Evolutionary conservation across 139 green algal genomes (phyloP).

Genomic region (Closterium sp.): DNA sequence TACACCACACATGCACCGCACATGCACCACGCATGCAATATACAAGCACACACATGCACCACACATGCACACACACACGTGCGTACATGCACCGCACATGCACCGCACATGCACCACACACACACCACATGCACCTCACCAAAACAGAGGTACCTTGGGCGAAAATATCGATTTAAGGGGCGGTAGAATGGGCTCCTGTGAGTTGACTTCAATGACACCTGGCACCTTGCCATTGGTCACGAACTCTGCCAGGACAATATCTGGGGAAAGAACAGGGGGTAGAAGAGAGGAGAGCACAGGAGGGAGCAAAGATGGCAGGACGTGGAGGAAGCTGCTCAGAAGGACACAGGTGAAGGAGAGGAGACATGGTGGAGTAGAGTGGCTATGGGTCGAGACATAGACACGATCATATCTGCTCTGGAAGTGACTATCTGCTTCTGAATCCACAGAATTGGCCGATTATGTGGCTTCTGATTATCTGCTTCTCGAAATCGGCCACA

Average conservation of each 20-base stretch:
- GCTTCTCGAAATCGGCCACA: no score
- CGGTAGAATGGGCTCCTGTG: constrained; percentile 31
- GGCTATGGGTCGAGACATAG: no score
- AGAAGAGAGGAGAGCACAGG: no score
- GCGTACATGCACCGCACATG: no score
- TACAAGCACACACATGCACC: no score
- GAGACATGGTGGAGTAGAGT: background rate
- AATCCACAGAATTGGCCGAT: no score
- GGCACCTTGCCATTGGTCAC: constrained; percentile 16
- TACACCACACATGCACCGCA: no score
- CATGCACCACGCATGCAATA: background rate
- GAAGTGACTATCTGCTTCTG: no score
- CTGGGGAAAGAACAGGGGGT: constrained; percentile 6
- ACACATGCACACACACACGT: no score
- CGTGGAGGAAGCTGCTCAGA: background rate
- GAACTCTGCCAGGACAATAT: constrained; percentile 27
- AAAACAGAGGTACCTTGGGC: no score
- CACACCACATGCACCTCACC: background rate
- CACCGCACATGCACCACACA: no score
- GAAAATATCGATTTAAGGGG: background rate
- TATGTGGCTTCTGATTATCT: no score
- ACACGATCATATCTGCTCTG: background rate
- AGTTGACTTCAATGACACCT: constrained; percentile 26
- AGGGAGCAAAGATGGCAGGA: background rate
- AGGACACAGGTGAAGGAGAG: background rate